Base-by-base conservation (phyloP, 257 asterid species). In the Solanum verrucosum region DNA sequence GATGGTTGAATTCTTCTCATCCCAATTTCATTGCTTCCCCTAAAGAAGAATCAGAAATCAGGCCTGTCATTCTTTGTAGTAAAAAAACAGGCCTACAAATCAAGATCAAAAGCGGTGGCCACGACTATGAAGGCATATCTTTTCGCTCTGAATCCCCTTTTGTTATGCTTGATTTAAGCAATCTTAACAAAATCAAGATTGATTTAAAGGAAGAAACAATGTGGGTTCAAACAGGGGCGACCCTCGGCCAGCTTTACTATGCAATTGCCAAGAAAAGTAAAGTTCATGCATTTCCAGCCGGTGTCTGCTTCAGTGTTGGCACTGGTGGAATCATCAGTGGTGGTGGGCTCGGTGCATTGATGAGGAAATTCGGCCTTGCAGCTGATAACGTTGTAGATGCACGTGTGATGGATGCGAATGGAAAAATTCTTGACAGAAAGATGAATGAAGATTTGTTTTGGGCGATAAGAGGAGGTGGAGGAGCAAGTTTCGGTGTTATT, bases 171-270 rank as follows among this genome's bases (percentile, higher is more conserved):
- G 83, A 75, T 75, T 21, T 75, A 23, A 23, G 83, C 83, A 37
- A 75, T 75, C 56, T 75, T 37, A 38, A 75, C 20, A 12, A 75
- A 37, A 37, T 37, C 56, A n/a, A 75, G 52, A 46, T 83, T 49
- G 77, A 83, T 23, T n/a, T 60, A 9, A 9, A 70, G 2, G 75
- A 83, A 27, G 29, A 71, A 20, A 83, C 84, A 27, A 63, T 72
- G 4, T 88, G 89, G 89, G 89, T 83, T 35, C 84, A 88, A 35
- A 40, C 84, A 8, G 89, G 89, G 0, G 87, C 87, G 1, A 88
- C 89, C 2, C 73, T 88, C 1, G 89, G 89, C 6, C 84, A 88
- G 20, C 84, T 88, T 16, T 88, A 83, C 27, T 88, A 88, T 37
- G 25, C 84, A 25, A 83, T 88, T 6, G 73, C 84, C 4, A 18